These are phyloP conservation scores for Ocimum tenuiflorum DNA, from an alignment of 257 asterid genomes.

Conservation along the genomic window DNA sequence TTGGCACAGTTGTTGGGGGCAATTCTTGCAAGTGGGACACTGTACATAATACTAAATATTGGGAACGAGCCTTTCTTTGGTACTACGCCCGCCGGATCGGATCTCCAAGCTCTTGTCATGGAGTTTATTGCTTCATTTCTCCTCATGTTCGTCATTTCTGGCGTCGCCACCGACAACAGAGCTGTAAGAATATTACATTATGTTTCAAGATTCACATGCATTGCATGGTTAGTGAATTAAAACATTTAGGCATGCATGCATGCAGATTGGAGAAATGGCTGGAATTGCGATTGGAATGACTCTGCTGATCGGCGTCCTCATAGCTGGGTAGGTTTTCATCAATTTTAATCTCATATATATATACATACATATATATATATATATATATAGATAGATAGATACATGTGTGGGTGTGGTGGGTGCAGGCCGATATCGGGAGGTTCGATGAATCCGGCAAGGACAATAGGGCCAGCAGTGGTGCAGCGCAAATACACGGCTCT, in stretches of 20 bases:
- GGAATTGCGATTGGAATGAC: conserved; percentile 81
- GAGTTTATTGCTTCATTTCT: conserved; percentile 50
- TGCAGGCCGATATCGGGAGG: conserved; percentile 66
- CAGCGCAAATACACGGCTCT: conserved; percentile 35
- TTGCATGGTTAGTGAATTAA: too few relatives aligned
- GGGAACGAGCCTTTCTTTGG: conserved; percentile 32
- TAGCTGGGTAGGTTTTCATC: conserved; percentile 38
- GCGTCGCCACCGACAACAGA: conserved; percentile 69
- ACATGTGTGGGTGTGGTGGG: too few relatives aligned
- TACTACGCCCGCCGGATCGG: conserved; percentile 45
- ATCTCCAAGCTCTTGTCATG: conserved; percentile 38
- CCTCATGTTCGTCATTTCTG: conserved; percentile 66
- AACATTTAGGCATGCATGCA: too few relatives aligned
- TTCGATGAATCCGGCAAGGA: conserved; percentile 62
- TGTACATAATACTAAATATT: conserved; percentile 42
- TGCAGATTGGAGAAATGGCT: conserved; percentile 63
- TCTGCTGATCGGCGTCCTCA: conserved; percentile 39
- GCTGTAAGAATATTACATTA: conserved; percentile 27
- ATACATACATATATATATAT: too few relatives aligned
- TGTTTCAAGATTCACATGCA: too few relatives aligned
- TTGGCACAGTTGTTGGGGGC: conserved; percentile 48
- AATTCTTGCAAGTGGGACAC: conserved; percentile 55
- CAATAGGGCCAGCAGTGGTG: conserved; percentile 53
- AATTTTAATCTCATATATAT: too few relatives aligned
- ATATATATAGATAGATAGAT: too few relatives aligned